Evolutionary conservation across 768 basidiomycete species (phyloP), one percentile per base, ranked within the genome.

Genomic region (Mycena galericulata): DNA sequence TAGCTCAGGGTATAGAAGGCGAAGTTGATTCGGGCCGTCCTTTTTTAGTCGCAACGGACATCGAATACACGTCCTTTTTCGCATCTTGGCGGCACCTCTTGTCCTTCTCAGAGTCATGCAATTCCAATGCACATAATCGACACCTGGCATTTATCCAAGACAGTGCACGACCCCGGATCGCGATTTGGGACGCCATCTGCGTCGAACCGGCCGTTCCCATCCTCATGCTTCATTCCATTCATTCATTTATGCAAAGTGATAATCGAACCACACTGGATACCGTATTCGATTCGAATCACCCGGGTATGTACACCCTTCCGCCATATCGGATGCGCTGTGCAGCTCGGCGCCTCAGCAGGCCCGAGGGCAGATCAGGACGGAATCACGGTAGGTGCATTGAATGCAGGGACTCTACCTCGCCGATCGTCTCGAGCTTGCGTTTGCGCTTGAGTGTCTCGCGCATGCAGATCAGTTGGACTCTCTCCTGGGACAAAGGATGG

Each of bases 391-490:
- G 6, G 34, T 36, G n/a, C 34, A 36, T 24, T n/a, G 57, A 15
- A 49, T 15, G 18, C 41, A 60, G 27, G 40, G 18, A 30, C 18
- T n/a, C 14, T n/a, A n/a, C n/a, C n/a, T n/a, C 34, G 30, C 57
- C 66, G 60, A 68, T 68, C 67, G 60, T 68, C 54, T 18, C 62
- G 60, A 68, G 67, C 60, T 68, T 62, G 53, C 51, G 59, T 24
- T 67, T 67, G 34, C 30, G 65, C 53, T 54, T 60, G 57, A 66
- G 51, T 32, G 22, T 66, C 57, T 29, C n/a, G n/a, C n/a, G n/a
- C 56, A 38, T 32, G 58, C 53, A 61, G 65, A 67, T 67, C 65
- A 59, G 47, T 30, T 29, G 18, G 26, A 14, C 34, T 14, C 34
- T 17, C 30, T 36, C 10, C 41, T 22, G 18, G 9, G 18, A 49